phyloP scores from a whole-genome alignment of 495 filamentous ascomycete genomes.

The Penicillium flavigenum region DNA sequence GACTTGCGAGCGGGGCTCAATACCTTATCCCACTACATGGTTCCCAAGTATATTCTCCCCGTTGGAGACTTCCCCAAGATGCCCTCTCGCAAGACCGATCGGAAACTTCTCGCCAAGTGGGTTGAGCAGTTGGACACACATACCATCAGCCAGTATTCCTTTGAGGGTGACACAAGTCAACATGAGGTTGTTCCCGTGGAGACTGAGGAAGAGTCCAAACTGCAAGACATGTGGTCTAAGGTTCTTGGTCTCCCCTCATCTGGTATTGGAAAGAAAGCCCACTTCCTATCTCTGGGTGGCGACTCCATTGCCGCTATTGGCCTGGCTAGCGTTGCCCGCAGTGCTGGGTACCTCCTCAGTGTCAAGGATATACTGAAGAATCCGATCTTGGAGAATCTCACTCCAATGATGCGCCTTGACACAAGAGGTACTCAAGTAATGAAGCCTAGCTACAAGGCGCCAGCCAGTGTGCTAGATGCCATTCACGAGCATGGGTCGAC shows the following conservation, averaged over 20 bases:
- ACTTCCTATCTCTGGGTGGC: constrained; percentile 28
- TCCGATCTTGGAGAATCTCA: constrained; percentile 14
- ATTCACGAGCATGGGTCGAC: background rate
- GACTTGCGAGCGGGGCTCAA: constrained; percentile 6
- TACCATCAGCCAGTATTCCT: constrained; percentile 1
- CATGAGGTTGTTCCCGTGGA: background rate
- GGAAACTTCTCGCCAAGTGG: constrained; percentile 20
- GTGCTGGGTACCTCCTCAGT: constrained; percentile 10
- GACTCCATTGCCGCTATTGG: constrained; percentile 34
- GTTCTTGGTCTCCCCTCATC: constrained; percentile 13
- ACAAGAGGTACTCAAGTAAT: constrained; percentile 3
- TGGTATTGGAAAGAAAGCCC: constrained; percentile 12
- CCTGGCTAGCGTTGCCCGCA: constrained; percentile 16
- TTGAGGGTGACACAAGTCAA: background rate
- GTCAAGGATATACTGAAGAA: constrained; percentile 16
- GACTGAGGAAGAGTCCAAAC: constrained; percentile 16
- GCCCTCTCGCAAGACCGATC: constrained; percentile 44
- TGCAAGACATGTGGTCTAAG: constrained; percentile 21
- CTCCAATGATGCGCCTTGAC: constrained; percentile 1
- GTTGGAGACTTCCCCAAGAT: constrained; percentile 40
- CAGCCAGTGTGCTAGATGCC: background rate
- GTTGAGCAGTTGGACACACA: constrained; percentile 11
- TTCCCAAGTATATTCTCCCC: constrained; percentile 3
- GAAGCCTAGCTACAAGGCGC: constrained; percentile 10
- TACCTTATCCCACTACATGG: constrained; percentile 5